Base-by-base conservation (phyloP, 2,329 filamentous ascomycete genomes). In the Diaporthe velutina region DNA sequence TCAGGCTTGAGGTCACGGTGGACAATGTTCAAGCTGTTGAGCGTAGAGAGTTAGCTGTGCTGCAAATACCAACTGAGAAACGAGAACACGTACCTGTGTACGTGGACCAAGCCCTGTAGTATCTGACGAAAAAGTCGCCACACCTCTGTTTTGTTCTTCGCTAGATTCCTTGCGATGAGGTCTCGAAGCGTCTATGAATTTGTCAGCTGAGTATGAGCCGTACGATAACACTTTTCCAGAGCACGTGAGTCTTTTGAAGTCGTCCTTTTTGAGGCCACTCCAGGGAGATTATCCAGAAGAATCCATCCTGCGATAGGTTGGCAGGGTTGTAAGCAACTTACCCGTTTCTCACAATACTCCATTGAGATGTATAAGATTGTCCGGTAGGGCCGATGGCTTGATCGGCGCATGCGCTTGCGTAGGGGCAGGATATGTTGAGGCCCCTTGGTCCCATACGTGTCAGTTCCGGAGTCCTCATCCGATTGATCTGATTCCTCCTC, bases 1-100 rank as follows among this genome's bases (percentile, higher is more conserved):
- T 98, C 97, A 0, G 97, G 97, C 82, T 99, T 99, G 38, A 99
- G 88, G 82, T 99, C 97, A 12, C 97, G 93, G 82, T 99, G 97
- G 19, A 98, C 97, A 77, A 99, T 98, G 67, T 94, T 95, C 74
- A 96, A 89, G 15, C 93, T 90, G 4, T 64, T 25, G 33, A 68
- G 33, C 15, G 33, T 9, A 19, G 8, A 1, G 7, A 42, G 17
- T 72, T 55, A 72, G 70, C 35, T 42, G 28, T 19, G 4, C 19
- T 7, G 40, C 17, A 54, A 33, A 33, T 54, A 10, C 22, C 3
- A 40, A 12, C 5, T 33, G 2, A 22, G 35, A 6, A 28, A 40
- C 33, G 3, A 25, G 35, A 35, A 19, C 22, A 28, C 48, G 38
- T 64, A 72, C 70, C 70, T 72, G 82, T 99, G 97, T 57, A 99